Percentiles rank a stretch among this genome's conserved stretches.
Conservation (phyloP, 768 basidiomycete genomes). For the Suillus subaureus region DNA sequence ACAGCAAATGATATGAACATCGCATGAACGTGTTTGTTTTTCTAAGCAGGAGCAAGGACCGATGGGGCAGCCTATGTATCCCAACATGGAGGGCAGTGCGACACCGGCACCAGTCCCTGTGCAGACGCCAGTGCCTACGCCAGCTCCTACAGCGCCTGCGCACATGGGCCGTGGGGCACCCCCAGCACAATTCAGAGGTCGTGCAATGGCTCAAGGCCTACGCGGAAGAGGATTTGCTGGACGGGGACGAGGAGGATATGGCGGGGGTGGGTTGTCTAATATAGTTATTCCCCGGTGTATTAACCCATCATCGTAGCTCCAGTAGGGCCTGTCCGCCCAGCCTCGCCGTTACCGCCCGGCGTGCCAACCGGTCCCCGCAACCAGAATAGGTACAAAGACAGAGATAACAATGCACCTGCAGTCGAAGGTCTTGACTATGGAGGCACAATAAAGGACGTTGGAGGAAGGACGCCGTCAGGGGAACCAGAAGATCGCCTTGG, state of each 20-base stretch:
- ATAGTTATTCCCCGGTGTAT: background rate
- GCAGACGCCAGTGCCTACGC: conserved; percentile 34
- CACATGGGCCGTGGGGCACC: conserved; percentile 31
- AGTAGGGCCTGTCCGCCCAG: conserved; percentile 67
- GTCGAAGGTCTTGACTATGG: conserved; percentile 91
- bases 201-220: conserved; percentile 44
- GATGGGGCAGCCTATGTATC: conserved; percentile 73
- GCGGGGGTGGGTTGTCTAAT: conserved; percentile 38
- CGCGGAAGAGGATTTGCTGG: conserved; percentile 46
- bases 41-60: conserved; percentile 54
- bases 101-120: conserved; percentile 49
- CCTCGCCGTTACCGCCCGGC: conserved; percentile 83
- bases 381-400: conserved; percentile 89
- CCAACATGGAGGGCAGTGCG: conserved; percentile 56
- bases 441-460: conserved; percentile 50
- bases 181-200: conserved; percentile 46
- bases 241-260: conserved; percentile 41
- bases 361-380: conserved; percentile 89
- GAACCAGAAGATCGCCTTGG: conserved; percentile 71
- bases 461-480: conserved; percentile 56
- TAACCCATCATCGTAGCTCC: conserved; percentile 32
- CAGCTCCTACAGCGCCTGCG: conserved; percentile 30
- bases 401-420: conserved; percentile 81
- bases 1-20: conserved; percentile 40
- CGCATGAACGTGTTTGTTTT: conserved; percentile 24